Evolutionary conservation across 2,329 filamentous ascomycete genomes (phyloP), one percentile per base, ranked within the genome.

Genomic region (Trichophyton simii): DNA sequence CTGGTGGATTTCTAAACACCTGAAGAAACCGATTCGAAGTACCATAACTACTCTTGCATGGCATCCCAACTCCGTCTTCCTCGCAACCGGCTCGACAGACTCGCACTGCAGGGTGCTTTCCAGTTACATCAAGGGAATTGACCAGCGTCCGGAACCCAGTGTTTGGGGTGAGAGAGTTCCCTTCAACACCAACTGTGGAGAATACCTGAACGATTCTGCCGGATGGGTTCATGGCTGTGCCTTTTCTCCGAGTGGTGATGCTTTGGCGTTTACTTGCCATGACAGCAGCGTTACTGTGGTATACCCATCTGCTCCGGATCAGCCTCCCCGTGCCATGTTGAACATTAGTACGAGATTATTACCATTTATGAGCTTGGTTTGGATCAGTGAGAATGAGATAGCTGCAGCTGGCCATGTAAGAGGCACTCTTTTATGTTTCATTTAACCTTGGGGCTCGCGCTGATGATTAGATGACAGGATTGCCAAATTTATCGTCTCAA

Each of bases 1-100:
- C 79, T 99, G 94, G 94, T 99, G 94, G 94, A 92, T 99, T 48
- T 96, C 91, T 42, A 99, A 99, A 82, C 94, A 99, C 77, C 78
- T 99, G 72, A 97, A 97, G 84, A 99, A 97, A 83, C 94, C 94
- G 20, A 95, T 99, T 70, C 88, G 92, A 67, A 96, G 91, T 73
- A 99, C 94, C 62, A 92, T 99, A 69, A 97, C 94, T 61, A 91
- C 88, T 15, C 85, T 99, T 52, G 87, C 87, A 62, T 99, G 94
- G 94, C 94, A 99, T 76, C 94, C 94, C 41, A 99, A 99, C 80
- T 95, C 89, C 8, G 94, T 99, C 15, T 83, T 99, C 36, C 81
- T 99, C 25, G 94, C 92, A 15, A 91, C 94, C 50, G 94, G 94
- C 42, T 95, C 90, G n/a, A 96, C 94, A 41, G 94, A 99, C 75